A percentile compares a stretch with the other conserved stretches of the same genome.
phyloP scores from a whole-genome alignment of 768 basidiomycete genomes.

The Chalciporus pseudorubinellus region DNA sequence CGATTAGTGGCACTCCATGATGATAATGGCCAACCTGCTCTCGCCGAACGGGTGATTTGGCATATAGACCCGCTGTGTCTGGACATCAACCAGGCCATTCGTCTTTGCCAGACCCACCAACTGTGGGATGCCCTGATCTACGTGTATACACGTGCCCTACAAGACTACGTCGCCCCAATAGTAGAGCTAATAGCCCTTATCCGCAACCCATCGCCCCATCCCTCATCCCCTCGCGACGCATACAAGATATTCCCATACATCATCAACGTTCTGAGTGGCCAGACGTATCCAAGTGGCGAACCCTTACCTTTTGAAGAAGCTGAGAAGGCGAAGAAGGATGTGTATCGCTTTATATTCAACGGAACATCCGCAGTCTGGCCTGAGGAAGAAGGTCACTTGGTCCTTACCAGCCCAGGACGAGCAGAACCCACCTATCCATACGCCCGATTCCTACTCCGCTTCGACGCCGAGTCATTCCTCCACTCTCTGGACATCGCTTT shows the following conservation, averaged over 20 bases:
- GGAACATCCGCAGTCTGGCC: slow-evolving; percentile 83
- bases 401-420: slow-evolving; percentile 73
- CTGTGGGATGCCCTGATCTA: slow-evolving; percentile 95
- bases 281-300: slow-evolving; percentile 84
- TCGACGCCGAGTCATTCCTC: slow-evolving; percentile 92
- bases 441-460: slow-evolving; percentile 74
- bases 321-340: slow-evolving; percentile 60
- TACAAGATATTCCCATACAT: slow-evolving; percentile 93
- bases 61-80: slow-evolving; percentile 89
- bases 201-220: slow-evolving; percentile 36
- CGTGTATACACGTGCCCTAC: slow-evolving; percentile 85
- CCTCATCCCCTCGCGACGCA: slow-evolving; percentile 56
- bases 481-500: slow-evolving; percentile 94
- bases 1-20: slow-evolving; percentile 77
- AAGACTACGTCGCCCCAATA: slow-evolving; percentile 86
- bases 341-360: slow-evolving; percentile 84
- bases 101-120: slow-evolving; percentile 74
- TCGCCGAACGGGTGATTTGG: slow-evolving; percentile 90
- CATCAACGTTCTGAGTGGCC: slow-evolving; percentile 73
- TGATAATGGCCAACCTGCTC: slow-evolving; percentile 62
- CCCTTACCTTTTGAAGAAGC: slow-evolving; percentile 65
- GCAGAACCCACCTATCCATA: slow-evolving; percentile 89
- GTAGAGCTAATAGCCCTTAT: slow-evolving; percentile 82
- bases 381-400: slow-evolving; percentile 65
- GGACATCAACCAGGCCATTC: slow-evolving; percentile 91